Evolutionary conservation across 176 grass and related monocot species (phyloP).

Genomic region (Oryza punctata): DNA sequence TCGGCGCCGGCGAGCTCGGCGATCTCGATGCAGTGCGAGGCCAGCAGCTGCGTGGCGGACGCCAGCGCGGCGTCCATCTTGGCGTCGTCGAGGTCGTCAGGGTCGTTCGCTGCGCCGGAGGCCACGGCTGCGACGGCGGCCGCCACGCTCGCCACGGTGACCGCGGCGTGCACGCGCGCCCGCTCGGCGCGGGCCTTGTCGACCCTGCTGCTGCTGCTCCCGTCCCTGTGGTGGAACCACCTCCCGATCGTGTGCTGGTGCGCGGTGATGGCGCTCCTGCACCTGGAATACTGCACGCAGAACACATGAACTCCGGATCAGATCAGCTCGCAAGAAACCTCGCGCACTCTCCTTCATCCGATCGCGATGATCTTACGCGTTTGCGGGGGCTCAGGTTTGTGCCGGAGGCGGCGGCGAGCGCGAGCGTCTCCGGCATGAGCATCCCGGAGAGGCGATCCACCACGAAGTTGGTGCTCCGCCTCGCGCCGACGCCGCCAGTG

Average conservation of each 20-base stretch:
- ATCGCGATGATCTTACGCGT: slow-evolving; percentile 43
- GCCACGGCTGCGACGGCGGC: slow-evolving; percentile 75
- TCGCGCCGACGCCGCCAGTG: slow-evolving; percentile 23
- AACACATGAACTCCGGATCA: background rate
- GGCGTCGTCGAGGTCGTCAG: slow-evolving; percentile 32
- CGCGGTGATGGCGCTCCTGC: slow-evolving; percentile 50
- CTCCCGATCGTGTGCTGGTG: slow-evolving; percentile 61
- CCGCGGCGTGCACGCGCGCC: slow-evolving; percentile 75
- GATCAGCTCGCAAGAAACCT: background rate
- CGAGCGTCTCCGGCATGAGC: slow-evolving; percentile 62
- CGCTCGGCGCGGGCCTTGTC: slow-evolving; percentile 80
- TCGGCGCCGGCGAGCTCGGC: slow-evolving; percentile 73
- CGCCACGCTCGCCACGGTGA: slow-evolving; percentile 85
- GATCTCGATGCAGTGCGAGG: slow-evolving; percentile 82
- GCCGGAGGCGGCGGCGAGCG: slow-evolving; percentile 49
- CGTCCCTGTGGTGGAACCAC: slow-evolving; percentile 88
- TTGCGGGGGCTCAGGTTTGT: slow-evolving; percentile 47
- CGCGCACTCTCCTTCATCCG: background rate
- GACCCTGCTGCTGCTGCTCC: slow-evolving; percentile 36
- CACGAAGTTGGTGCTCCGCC: slow-evolving; percentile 72
- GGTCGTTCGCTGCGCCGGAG: slow-evolving; percentile 19
- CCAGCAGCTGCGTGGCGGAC: slow-evolving; percentile 85
- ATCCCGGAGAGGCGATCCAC: slow-evolving; percentile 63
- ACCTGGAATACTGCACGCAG: slow-evolving; percentile 46
- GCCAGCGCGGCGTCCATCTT: slow-evolving; percentile 73